phyloP scores from a whole-genome alignment of 164 flowering plant species.

The Buxus sempervirens region DNA sequence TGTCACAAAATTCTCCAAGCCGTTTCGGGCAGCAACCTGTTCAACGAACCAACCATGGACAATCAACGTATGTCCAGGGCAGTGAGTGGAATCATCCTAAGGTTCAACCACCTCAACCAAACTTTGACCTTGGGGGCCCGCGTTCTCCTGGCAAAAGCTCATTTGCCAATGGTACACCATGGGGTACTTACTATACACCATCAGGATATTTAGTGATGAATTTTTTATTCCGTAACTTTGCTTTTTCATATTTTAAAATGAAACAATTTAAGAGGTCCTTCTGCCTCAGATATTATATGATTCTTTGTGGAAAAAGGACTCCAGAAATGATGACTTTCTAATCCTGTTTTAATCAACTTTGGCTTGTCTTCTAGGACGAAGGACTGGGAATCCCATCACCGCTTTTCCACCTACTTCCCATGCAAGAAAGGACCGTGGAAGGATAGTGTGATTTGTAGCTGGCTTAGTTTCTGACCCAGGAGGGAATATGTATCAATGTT shows the following conservation, averaged over 20 bases:
- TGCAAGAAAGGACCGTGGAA: slow-evolving; percentile 70
- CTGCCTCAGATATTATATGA: not conserved
- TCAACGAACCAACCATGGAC: slow-evolving; percentile 50
- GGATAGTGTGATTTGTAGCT: slow-evolving; percentile 36
- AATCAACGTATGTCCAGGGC: slow-evolving; percentile 35
- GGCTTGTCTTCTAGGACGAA: slow-evolving; percentile 53
- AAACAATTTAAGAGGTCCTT: not conserved
- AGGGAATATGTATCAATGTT: slow-evolving; percentile 24
- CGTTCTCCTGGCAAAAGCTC: slow-evolving; percentile 56
- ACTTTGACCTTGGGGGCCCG: slow-evolving; percentile 43
- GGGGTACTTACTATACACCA: slow-evolving; percentile 49
- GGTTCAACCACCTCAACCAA: slow-evolving; percentile 45
- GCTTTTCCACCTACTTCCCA: slow-evolving; percentile 60
- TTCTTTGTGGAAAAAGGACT: not conserved
- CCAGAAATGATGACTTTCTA: not conserved
- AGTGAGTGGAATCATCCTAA: slow-evolving; percentile 54
- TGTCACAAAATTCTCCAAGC: slow-evolving; percentile 63
- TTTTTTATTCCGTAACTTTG: not conserved
- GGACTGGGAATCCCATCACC: slow-evolving; percentile 49
- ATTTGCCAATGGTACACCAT: slow-evolving; percentile 43
- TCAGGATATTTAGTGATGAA: not conserved
- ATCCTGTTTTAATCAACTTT: slow-evolving; percentile 10
- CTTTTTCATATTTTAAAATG: not conserved
- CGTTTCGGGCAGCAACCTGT: slow-evolving; percentile 70
- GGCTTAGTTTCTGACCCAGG: slow-evolving; percentile 7